Evolutionary conservation across 306 rosid genomes (phyloP).

Genomic region (Acacia melanoxylon): DNA sequence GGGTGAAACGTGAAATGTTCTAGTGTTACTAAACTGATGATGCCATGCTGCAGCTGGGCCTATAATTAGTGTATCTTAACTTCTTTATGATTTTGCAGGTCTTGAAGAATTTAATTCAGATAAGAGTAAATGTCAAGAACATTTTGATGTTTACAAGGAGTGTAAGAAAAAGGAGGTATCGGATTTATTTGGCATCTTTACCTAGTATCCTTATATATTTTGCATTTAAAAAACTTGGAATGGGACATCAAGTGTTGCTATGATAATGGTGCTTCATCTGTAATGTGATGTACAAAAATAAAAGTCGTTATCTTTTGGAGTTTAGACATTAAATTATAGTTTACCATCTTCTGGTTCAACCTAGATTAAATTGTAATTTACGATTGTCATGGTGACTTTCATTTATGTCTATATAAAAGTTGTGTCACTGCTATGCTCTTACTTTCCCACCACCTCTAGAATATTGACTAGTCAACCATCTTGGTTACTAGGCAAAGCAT

Average conservation of each 20-base stretch:
- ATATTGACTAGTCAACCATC: neutral
- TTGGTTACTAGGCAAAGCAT: neutral
- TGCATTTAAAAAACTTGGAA: conserved; percentile 4
- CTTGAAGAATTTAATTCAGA: conserved; percentile 66
- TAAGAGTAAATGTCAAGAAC: conserved; percentile 90
- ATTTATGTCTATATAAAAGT: neutral
- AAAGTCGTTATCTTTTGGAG: neutral
- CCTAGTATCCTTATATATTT: neutral
- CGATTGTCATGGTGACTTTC: neutral
- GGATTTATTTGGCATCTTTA: conserved; percentile 15
- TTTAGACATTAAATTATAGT: neutral
- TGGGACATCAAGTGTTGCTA: conserved; percentile 21
- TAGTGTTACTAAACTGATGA: neutral
- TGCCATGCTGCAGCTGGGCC: neutral
- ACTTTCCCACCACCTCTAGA: neutral
- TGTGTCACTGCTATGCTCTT: neutral
- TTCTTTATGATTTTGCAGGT: conserved; percentile 50
- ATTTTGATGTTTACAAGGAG: conserved; percentile 89
- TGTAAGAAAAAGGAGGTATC: conserved; percentile 96
- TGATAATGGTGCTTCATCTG: conserved; percentile 13
- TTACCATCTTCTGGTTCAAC: neutral
- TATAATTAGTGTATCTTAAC: conserved; percentile 13
- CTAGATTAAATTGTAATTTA: neutral
- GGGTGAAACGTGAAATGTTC: conserved; percentile 4
- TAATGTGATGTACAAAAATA: neutral